Base-by-base conservation (phyloP, 2,329 filamentous ascomycete species). In the Penicillium sp. region DNA sequence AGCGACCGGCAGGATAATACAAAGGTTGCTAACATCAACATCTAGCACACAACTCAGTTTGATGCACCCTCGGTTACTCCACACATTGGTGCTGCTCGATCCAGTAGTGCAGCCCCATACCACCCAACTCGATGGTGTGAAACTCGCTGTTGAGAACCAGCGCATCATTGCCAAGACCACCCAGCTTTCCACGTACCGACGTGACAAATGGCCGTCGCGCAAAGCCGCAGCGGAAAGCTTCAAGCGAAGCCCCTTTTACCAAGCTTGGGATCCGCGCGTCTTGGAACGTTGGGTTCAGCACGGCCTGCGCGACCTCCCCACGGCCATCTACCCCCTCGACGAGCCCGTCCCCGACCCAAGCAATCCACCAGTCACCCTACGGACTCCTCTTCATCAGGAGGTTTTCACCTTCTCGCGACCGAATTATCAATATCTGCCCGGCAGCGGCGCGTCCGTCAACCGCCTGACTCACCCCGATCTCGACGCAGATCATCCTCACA, bases 381-480 rank as follows among this genome's bases (percentile, higher is more conserved):
- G 77, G 2, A 96, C 90, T 0, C 82, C 86, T 0, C 87, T 89
- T 54, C 84, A 94, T 61, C 86, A 95, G 58, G 87, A 94, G 68
- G 84, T 92, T 39, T 71, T 71, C 42, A 71, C 68, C 10, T 72
- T 70, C 52, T 60, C 66, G 3, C 62, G 69, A 3, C 68, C 69
- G 9, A 71, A 67, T 35, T 71, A 67, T 43, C 81, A 84, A 5
- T 85, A 85, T 1, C 83, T 79, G 49, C 58, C 59, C 0, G 53
- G 57, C 12, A 53, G 52, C 22, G 48, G 53, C 7, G 54, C 56
- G 18, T 58, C 64, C 12, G 40, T 67, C n/a, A 67, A 67, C 45
- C 59, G 59, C 13, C 44, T 58, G n/a, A 69, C 65, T 16, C 68
- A 62, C 52, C 65, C 59, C 6, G 76, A 78, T 31, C 64, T 71